phyloP scores from a whole-genome alignment of 768 basidiomycete genomes.

The Agrocybe pediades region DNA sequence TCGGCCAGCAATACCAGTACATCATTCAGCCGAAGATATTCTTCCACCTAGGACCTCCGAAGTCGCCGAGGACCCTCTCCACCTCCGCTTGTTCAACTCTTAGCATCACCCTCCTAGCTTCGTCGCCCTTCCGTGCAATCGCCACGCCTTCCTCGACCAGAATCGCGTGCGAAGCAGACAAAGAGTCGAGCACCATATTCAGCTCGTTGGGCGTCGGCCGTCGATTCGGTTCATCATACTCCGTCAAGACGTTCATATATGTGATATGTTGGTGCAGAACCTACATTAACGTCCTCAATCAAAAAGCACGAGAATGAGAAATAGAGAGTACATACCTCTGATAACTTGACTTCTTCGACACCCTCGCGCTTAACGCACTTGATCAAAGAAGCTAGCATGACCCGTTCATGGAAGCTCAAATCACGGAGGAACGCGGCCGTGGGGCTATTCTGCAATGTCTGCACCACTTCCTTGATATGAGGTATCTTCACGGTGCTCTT shows the following conservation, averaged over 20 bases:
- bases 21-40: constrained; percentile 48
- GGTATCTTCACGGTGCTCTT: constrained; percentile 58
- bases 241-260: constrained; percentile 65
- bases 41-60: constrained; percentile 73
- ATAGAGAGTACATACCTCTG: constrained; percentile 52
- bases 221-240: constrained; percentile 55
- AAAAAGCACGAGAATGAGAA: not conserved
- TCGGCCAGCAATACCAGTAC: constrained; percentile 49
- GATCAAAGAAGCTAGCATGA: constrained; percentile 83
- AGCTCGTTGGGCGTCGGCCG: constrained; percentile 68
- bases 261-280: constrained; percentile 76
- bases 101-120: constrained; percentile 74
- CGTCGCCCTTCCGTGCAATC: constrained; percentile 54
- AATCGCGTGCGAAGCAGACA: constrained; percentile 77
- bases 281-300: constrained; percentile 34
- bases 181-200: constrained; percentile 66
- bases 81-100: constrained; percentile 86
- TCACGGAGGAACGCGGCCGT: constrained; percentile 81
- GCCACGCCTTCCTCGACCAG: constrained; percentile 66
- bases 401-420: constrained; percentile 84
- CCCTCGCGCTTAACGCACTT: constrained; percentile 84
- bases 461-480: constrained; percentile 79
- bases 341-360: constrained; percentile 86
- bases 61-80: constrained; percentile 80
- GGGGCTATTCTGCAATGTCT: constrained; percentile 89